phyloP scores from a whole-genome alignment of 352 stramenopile genomes.

The Phytophthora gonapodyides region DNA sequence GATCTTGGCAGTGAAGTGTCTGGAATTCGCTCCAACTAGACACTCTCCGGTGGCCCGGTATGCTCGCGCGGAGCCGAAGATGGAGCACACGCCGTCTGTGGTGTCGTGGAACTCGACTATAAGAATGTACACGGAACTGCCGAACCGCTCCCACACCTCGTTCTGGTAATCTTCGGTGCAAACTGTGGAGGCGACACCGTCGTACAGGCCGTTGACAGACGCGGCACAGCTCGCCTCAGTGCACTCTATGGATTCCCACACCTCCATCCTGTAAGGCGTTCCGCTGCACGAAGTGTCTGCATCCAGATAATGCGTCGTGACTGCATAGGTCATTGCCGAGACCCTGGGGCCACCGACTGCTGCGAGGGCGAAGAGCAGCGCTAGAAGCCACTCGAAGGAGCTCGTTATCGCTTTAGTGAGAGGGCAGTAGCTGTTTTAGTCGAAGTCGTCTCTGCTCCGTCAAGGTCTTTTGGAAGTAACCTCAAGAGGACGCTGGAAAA shows the following conservation, averaged over 20 bases:
- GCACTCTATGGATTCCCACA: background rate
- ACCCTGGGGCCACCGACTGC: no score
- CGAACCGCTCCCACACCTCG: slow-evolving; percentile 9
- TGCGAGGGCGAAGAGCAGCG: no score
- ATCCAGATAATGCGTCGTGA: slow-evolving; percentile 4
- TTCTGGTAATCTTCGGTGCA: slow-evolving; percentile 11
- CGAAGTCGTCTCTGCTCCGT: no score
- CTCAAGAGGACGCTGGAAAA: no score
- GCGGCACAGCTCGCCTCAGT: slow-evolving; percentile 1
- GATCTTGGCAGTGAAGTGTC: slow-evolving; percentile 3
- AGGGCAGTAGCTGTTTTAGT: no score
- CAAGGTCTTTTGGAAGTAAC: no score
- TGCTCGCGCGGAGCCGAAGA: slow-evolving; percentile 14
- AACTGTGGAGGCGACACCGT: slow-evolving; percentile 1
- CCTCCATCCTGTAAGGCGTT: slow-evolving; percentile 7
- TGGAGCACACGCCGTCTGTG: slow-evolving; percentile 10
- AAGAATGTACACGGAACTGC: slow-evolving; percentile 10
- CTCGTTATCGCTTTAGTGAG: no score
- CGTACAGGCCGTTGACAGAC: slow-evolving; percentile 3
- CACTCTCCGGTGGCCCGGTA: slow-evolving; percentile 16
- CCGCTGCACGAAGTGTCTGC: slow-evolving; percentile 4
- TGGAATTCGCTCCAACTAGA: slow-evolving; percentile 3
- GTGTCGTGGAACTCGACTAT: slow-evolving; percentile 10
- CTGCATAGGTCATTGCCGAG: background rate
- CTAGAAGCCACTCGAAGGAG: no score